Evolutionary conservation across 345 rosid species (phyloP).

Genomic region (Brassica napus): Da-Ae NC_063440.1:24313501-24314000

Average conservation of each 20-base stretch:
- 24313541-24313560: neutral
- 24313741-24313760: neutral
- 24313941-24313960: slow-evolving; percentile 22
- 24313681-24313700: slow-evolving; percentile 10
- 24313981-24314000: neutral
- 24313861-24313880: neutral
- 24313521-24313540: neutral
- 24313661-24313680: neutral
- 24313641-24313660: slow-evolving; percentile 17
- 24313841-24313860: neutral
- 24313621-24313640: neutral
- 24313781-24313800: neutral
- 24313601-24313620: neutral
- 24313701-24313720: neutral
- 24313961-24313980: neutral
- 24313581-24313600: neutral
- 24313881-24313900: neutral
- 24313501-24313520: neutral
- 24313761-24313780: neutral
- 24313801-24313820: slow-evolving; percentile 9
- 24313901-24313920: neutral
- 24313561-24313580: neutral
- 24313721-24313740: slow-evolving; percentile 3
- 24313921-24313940: slow-evolving; percentile 11
- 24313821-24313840: neutral